Conservation (phyloP, 345 rosid species). For the Eutrema yunnanense region DNA sequence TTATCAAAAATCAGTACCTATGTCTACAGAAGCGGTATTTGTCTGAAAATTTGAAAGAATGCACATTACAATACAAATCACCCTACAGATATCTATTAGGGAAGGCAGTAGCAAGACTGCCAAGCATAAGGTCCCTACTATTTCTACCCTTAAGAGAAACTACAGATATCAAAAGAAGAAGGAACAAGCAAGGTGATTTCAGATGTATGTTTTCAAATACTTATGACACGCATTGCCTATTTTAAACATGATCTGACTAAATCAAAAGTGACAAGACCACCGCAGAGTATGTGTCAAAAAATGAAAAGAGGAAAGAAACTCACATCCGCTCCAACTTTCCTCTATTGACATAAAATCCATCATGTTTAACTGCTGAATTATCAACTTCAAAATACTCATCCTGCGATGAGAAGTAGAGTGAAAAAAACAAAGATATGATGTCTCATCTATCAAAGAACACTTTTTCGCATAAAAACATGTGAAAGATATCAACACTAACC, state of each 20-base stretch:
- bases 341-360: conserved; percentile 91
- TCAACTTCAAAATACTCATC: conserved; percentile 98
- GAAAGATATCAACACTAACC: conserved; percentile 41
- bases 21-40: background rate
- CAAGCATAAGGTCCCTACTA: background rate
- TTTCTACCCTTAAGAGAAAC: background rate
- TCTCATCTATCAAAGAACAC: background rate
- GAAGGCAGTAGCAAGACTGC: background rate
- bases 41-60: background rate
- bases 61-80: background rate
- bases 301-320: conserved; percentile 30
- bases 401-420: conserved; percentile 36
- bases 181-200: background rate
- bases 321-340: conserved; percentile 89
- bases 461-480: background rate
- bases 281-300: background rate
- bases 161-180: background rate
- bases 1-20: background rate
- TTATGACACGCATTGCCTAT: background rate
- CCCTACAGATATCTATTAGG: background rate
- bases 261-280: background rate
- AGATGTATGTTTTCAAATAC: background rate
- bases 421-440: background rate
- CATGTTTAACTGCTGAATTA: conserved; percentile 80
- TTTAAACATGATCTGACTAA: background rate